A percentile compares a stretch with the other conserved stretches of the same genome.
phyloP scores from a whole-genome alignment of 2,329 filamentous ascomycete genomes.

The Fusarium decemcellulare region DNA sequence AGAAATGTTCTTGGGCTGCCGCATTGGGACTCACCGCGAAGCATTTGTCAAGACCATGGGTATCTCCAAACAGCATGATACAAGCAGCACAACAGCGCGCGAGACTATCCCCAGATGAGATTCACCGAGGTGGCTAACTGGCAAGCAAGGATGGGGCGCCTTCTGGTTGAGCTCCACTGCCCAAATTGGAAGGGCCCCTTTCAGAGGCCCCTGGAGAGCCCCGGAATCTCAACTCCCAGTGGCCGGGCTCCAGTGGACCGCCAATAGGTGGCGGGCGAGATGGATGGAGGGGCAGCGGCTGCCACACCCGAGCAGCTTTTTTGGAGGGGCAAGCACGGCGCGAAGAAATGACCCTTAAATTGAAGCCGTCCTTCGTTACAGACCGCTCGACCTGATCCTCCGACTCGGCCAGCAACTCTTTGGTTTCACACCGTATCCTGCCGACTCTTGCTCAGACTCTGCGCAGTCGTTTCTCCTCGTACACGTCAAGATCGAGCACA shows the following conservation, averaged over 20 bases:
- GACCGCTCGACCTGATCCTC: conserved; percentile 35
- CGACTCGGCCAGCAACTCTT: conserved; percentile 9
- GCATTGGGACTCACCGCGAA: neutral
- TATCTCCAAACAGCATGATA: neutral
- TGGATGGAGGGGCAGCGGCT: conserved; percentile 37
- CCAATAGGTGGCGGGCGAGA: conserved; percentile 9
- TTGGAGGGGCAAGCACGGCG: conserved; percentile 44
- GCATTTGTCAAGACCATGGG: neutral
- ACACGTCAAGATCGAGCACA: neutral
- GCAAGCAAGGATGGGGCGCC: conserved; percentile 28
- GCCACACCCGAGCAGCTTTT: conserved; percentile 33
- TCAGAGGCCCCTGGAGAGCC: conserved; percentile 17
- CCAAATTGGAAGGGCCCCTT: conserved; percentile 31
- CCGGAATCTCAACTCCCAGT: conserved; percentile 29
- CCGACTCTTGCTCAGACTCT: neutral
- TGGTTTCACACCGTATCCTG: conserved; percentile 2
- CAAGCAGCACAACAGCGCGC: neutral
- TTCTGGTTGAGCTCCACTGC: conserved; percentile 41
- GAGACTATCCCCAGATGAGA: conserved; percentile 40
- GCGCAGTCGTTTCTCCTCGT: neutral
- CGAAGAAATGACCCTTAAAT: conserved; percentile 44
- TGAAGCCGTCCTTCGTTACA: conserved; percentile 33
- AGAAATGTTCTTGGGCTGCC: neutral
- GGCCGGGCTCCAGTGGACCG: conserved; percentile 35
- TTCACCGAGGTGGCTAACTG: conserved; percentile 46